Percentiles rank a stretch among this genome's conserved stretches.
These are phyloP conservation scores for Mycena amicta DNA, from an alignment of 768 basidiomycete genomes.

Conservation along the genomic window DNA sequence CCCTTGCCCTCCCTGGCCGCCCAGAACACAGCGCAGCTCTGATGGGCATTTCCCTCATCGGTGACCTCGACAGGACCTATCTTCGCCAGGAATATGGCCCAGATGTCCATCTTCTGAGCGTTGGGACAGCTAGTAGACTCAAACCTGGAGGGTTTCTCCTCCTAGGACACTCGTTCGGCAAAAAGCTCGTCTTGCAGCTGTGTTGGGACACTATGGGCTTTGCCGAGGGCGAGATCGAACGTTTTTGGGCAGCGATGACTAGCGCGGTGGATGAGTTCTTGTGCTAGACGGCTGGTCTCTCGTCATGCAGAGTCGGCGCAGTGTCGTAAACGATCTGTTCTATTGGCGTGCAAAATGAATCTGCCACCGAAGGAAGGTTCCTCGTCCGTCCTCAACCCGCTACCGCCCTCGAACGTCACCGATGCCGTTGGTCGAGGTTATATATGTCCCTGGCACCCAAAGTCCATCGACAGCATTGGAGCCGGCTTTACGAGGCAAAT, in stretches of 20 bases:
- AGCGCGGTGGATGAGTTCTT: conserved; percentile 20
- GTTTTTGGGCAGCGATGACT: conserved; percentile 31
- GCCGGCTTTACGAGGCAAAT: too few species aligned
- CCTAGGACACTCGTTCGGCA: conserved; percentile 63
- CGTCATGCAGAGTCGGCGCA: too few species aligned
- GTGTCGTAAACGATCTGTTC: too few species aligned
- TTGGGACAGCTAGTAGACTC: conserved; percentile 69
- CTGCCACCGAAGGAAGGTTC: too few species aligned
- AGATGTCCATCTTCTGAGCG: conserved; percentile 49
- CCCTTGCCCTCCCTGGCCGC: neutral
- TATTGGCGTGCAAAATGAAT: too few species aligned
- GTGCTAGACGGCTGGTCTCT: too few species aligned
- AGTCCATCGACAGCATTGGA: too few species aligned
- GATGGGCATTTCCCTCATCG: conserved; percentile 67
- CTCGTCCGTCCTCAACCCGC: too few species aligned
- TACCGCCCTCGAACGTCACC: too few species aligned
- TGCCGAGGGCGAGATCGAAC: conserved; percentile 27
- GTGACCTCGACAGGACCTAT: conserved; percentile 69
- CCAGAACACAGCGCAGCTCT: conserved; percentile 37
- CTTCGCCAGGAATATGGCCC: conserved; percentile 48
- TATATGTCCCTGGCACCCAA: too few species aligned
- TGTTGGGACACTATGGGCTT: conserved; percentile 36
- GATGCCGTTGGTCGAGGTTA: too few species aligned
- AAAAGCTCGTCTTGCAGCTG: conserved; percentile 54
- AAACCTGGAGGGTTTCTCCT: conserved; percentile 61